Conservation (phyloP, 805 yeast genomes). For the Ogataea philodendri region DNA sequence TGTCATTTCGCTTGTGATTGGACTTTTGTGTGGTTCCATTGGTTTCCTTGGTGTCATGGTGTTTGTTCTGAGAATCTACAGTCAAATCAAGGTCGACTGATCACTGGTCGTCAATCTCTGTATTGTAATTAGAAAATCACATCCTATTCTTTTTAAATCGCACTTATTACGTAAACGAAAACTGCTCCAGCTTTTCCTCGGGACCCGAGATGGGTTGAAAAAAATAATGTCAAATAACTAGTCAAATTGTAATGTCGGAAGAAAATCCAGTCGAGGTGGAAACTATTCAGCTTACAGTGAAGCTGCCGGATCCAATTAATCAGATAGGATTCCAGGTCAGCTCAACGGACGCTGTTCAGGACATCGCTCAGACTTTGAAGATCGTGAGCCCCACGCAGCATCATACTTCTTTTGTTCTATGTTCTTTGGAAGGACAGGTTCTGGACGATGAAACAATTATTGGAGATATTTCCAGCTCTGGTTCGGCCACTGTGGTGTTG, state of each 20-base stretch:
- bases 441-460: constrained; percentile 35
- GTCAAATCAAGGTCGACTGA: constrained; percentile 81
- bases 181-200: background rate
- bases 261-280: constrained; percentile 12
- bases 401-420: constrained; percentile 57
- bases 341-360: constrained; percentile 48
- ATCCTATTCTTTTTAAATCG: too few species aligned
- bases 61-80: constrained; percentile 76
- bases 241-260: constrained; percentile 15
- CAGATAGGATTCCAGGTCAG: constrained; percentile 29
- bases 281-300: constrained; percentile 26
- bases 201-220: constrained; percentile 7
- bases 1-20: constrained; percentile 66
- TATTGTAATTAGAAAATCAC: too few species aligned
- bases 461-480: constrained; percentile 33
- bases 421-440: constrained; percentile 34
- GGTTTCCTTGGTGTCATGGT: constrained; percentile 76
- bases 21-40: constrained; percentile 82
- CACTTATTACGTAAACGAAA: too few species aligned
- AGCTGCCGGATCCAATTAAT: constrained; percentile 29
- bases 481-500: constrained; percentile 37
- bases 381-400: constrained; percentile 56
- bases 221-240: constrained; percentile 6
- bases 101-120: constrained; percentile 2
- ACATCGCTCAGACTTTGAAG: constrained; percentile 56